Base-by-base conservation (phyloP, 441 rosid genomes). In the Arabidopsis hybrid region DNA sequence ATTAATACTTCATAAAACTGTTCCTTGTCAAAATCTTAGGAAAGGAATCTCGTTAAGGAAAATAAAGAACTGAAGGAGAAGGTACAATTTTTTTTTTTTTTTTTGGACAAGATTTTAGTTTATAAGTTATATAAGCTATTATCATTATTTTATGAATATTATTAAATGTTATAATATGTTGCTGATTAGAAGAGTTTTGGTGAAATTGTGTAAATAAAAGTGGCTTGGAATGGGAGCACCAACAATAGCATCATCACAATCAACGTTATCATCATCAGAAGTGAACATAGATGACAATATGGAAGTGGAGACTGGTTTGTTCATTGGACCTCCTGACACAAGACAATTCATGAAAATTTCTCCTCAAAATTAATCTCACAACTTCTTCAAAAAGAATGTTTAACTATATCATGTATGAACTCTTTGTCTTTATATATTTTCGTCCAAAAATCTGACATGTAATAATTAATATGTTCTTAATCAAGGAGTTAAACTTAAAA, bases 261-360 rank as follows among this genome's bases (percentile, higher is more conserved):
- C 75, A 34, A 67, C 80, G 12, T 65, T 59, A 73, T 56, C 69
- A 73, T 55, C 65, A 46, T n/a, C 71, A 49, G 66, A 71, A 35
- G 55, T 69, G 63, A 72, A 63, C 65, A 53, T 7, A 8, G 71
- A 47, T 55, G 65, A 47, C 52, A 43, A 35, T 35, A 76, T 84
- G 84, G 92, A 89, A 66, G 95, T 90, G 69, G 92, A 82, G 86
- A 90, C 95, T 14, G 83, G 73, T 74, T 74, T 90, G 83, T 83
- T 79, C 80, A 88, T 88, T 55, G 92, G 96, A 47, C 96, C 78
- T 62, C 93, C 93, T 2, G 80, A 86, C 64, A 66, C 78, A 8
- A 71, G 85, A 68, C 81, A 34, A 5, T 51, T n/a, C 64, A 71
- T 65, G 51, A 77, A 71, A 50, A 11, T 0, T 26, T 6, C 47